Evolutionary conservation across 2,329 filamentous ascomycete species (phyloP).

Genomic region (Ophiocordyceps camponoti-rufipedis): DNA sequence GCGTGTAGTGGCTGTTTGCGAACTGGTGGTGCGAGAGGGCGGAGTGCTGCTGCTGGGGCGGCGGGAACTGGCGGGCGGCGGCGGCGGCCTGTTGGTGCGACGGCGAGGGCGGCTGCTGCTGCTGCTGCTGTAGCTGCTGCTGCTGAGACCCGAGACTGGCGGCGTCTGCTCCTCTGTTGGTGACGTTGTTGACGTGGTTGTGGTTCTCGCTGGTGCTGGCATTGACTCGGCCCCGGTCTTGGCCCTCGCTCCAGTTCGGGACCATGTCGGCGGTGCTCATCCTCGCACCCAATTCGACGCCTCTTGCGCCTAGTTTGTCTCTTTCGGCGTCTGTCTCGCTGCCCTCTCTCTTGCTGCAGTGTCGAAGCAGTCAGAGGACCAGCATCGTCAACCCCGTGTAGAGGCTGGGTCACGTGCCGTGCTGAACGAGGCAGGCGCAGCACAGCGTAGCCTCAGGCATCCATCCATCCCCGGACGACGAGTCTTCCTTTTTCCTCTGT

Average conservation of each 20-base stretch:
- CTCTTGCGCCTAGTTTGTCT: neutral
- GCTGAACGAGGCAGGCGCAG: neutral
- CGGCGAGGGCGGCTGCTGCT: neutral
- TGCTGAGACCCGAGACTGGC: neutral
- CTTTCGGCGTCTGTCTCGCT: neutral
- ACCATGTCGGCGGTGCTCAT: neutral
- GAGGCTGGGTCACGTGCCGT: neutral
- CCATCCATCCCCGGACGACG: neutral
- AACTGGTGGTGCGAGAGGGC: conserved; percentile 1
- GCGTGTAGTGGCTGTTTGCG: conserved; percentile 1
- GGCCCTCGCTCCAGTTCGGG: neutral
- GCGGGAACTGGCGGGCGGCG: neutral
- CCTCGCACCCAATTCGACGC: neutral
- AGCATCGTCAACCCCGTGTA: neutral
- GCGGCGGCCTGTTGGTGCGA: conserved; percentile 2
- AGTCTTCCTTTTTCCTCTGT: neutral
- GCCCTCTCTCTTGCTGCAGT: neutral
- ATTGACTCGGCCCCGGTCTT: neutral
- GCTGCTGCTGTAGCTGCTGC: neutral
- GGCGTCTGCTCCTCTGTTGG: conserved; percentile 1
- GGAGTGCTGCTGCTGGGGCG: conserved; percentile 1
- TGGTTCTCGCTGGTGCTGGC: conserved; percentile 3
- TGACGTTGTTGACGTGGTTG: conserved; percentile 2
- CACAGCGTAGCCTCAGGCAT: neutral
- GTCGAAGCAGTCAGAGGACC: neutral